phyloP scores from a whole-genome alignment of 345 rosid species.

The Psidium friedrichsthalianum region DNA sequence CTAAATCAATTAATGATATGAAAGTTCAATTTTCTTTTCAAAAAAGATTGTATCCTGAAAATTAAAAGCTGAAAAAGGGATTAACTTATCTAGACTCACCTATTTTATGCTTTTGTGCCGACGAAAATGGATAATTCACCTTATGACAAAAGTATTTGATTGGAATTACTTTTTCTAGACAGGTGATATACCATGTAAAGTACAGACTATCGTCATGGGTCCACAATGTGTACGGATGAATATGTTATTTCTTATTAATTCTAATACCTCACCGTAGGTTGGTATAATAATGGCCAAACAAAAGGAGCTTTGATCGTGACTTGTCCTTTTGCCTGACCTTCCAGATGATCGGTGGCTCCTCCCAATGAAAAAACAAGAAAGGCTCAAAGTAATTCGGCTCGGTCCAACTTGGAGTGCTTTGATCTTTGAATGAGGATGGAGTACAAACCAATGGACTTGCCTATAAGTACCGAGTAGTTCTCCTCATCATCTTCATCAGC shows the following conservation, averaged over 20 bases:
- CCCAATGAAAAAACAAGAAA: not conserved
- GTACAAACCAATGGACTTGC: not conserved
- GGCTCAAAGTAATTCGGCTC: not conserved
- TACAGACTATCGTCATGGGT: too few relatives aligned
- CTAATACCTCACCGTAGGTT: too few relatives aligned
- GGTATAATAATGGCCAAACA: too few relatives aligned
- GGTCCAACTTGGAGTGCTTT: not conserved
- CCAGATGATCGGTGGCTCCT: not conserved
- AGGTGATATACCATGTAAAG: not conserved
- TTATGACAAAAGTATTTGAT: not conserved
- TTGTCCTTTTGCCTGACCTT: not conserved
- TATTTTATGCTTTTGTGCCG: not conserved
- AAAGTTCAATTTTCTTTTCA: not conserved
- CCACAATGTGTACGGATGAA: too few relatives aligned
- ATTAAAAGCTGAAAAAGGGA: not conserved
- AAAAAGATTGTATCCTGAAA: not conserved
- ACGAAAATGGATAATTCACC: not conserved
- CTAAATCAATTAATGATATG: not conserved
- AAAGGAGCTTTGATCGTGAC: too few relatives aligned
- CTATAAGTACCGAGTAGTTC: not conserved
- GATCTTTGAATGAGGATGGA: not conserved
- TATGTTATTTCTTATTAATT: too few relatives aligned
- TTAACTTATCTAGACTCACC: not conserved
- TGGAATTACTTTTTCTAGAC: not conserved
- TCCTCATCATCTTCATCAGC: not conserved